Conservation (phyloP, 345 rosid genomes). For the Populus tremula region DNA sequence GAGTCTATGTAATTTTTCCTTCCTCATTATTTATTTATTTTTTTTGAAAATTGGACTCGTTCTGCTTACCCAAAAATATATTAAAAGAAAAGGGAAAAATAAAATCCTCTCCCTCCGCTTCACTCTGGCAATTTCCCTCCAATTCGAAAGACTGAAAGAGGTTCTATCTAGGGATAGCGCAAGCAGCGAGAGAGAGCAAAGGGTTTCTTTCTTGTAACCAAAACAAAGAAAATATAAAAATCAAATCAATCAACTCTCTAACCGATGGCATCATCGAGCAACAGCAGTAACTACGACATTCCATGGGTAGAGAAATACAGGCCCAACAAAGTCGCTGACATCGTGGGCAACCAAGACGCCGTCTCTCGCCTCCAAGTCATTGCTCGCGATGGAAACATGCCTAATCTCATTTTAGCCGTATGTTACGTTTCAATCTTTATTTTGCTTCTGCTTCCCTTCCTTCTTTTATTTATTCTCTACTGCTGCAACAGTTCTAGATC, state of each 20-base stretch:
- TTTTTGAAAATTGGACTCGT: no score
- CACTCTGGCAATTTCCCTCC: conserved; percentile 23
- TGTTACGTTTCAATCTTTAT: conserved; percentile 18
- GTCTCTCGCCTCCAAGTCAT: conserved; percentile 91
- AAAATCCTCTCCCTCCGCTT: no score
- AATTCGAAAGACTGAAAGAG: conserved; percentile 9
- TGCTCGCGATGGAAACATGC: conserved; percentile 97
- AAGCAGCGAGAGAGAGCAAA: not conserved
- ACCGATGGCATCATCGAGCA: conserved; percentile 50
- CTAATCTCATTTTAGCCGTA: conserved; percentile 82
- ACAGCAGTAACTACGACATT: conserved; percentile 51
- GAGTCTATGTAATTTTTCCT: no score
- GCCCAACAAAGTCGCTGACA: conserved; percentile 68
- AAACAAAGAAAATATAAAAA: not conserved
- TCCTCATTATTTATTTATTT: no score
- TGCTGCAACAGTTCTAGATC: not conserved
- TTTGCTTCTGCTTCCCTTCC: not conserved
- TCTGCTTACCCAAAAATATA: no score
- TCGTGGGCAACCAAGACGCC: conserved; percentile 89
- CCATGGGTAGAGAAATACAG: conserved; percentile 99
- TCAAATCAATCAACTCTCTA: not conserved
- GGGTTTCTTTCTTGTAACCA: not conserved
- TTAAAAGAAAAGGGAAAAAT: no score
- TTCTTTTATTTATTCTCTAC: not conserved
- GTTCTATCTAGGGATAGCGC: not conserved